Evolutionary conservation across 2,329 filamentous ascomycete genomes (phyloP).

Genomic region (Talaromyces verruculosus): DNA sequence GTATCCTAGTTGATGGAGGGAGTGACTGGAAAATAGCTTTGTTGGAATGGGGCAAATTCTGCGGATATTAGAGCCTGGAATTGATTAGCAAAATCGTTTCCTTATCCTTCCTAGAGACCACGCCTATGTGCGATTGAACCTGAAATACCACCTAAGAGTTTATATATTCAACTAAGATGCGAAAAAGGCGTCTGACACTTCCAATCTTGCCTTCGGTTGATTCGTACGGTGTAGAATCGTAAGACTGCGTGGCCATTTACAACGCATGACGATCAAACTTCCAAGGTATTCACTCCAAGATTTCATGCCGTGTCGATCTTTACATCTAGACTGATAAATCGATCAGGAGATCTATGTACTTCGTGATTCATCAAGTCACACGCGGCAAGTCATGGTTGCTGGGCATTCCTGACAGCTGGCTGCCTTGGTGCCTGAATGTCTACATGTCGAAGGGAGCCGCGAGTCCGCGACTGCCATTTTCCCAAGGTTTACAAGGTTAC

Average conservation of each 20-base stretch:
- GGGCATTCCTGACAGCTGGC: neutral
- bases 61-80: too few species aligned
- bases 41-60: too few species aligned
- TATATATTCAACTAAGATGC: too few species aligned
- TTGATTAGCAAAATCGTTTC: too few species aligned
- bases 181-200: neutral
- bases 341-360: neutral
- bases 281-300: neutral
- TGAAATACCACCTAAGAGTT: too few species aligned
- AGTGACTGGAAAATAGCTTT: too few species aligned
- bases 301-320: neutral
- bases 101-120: too few species aligned
- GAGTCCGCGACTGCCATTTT: neutral
- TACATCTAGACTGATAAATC: neutral
- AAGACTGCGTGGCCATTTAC: too few species aligned
- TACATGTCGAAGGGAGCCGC: neutral
- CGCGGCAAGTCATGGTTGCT: neutral
- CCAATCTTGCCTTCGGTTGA: too few species aligned
- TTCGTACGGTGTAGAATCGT: neutral
- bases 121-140: too few species aligned
- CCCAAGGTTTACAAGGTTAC: neutral
- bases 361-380: neutral
- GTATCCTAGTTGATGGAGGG: too few species aligned
- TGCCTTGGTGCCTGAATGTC: conserved; percentile 12
- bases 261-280: neutral